Base-by-base conservation (phyloP, 108 stramenopile genomes). In the Fragilaria radians region DNA sequence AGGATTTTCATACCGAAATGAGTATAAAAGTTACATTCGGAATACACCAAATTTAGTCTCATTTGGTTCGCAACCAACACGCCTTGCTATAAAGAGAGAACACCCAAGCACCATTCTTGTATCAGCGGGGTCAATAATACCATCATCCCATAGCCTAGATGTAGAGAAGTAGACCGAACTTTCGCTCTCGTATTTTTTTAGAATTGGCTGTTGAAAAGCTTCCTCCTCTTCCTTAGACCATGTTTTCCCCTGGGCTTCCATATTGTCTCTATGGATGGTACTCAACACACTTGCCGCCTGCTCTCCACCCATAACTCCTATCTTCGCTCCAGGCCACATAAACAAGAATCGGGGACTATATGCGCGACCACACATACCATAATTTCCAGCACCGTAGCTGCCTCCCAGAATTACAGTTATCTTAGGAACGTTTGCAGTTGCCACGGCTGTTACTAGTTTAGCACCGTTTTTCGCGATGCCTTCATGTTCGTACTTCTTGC, bases 381-480 rank as follows among this genome's bases (percentile, higher is more conserved):
- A 96, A 73, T 98, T 96, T 32, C 95, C 82, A 26, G 83, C 86
- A 29, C 83, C 89, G 52, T 80, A 86, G 31, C 81, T 83, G 57
- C 95, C 95, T 24, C 96, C 96, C 42, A 98, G 82, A 63, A 98
- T 86, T 28, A 95, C 59, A 11, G 98, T 99, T 29, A 99, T 81
- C 74, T 99, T 99, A 2, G 98, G 98, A 5, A 99, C 96, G 36
- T 82, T 70, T n/a, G 93, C 96, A 56, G 90, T 94, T 22, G 94
- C 74, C 4, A 99, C 98, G 22, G 96, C 96, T 23, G 84, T 92
- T 19, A 99, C 98, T 25, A 99, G 76, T 73, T 96, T 95, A 18
- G 87, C 87, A 45, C 98, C 96, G 63, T 99, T 82, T 65, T 97
- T 97, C 25, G 98, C 96, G 52, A 99, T 97, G 4, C 98, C 98